phyloP scores from a whole-genome alignment of 805 yeast species.

The Saccharomycopsis selenospora region DNA sequence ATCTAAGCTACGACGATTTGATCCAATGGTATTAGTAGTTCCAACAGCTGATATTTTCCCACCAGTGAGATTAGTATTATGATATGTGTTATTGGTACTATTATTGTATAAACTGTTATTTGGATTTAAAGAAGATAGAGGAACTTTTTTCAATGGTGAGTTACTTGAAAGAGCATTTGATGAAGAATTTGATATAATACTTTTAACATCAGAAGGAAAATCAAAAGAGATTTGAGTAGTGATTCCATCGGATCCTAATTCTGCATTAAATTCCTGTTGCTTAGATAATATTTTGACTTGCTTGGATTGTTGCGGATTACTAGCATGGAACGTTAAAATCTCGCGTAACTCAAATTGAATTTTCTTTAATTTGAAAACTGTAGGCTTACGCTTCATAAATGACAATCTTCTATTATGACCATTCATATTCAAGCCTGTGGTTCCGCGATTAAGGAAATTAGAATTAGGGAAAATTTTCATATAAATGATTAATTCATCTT shows the following conservation, averaged over 20 bases:
- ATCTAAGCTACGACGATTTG: constrained; percentile 4
- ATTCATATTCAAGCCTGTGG: constrained; percentile 16
- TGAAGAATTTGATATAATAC: constrained; percentile 8
- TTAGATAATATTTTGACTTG: constrained; percentile 37
- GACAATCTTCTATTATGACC: constrained; percentile 22
- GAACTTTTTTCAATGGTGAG: constrained; percentile 11
- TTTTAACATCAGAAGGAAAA: constrained; percentile 18
- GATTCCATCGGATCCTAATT: constrained; percentile 27
- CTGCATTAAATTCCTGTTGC: constrained; percentile 28
- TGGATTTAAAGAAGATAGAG: constrained; percentile 1
- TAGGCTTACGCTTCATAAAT: constrained; percentile 18
- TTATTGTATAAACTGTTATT: background rate
- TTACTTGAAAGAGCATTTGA: constrained; percentile 12
- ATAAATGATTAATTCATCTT: constrained; percentile 38
- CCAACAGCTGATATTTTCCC: background rate
- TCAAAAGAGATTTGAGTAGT: constrained; percentile 21
- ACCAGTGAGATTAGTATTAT: constrained; percentile 2
- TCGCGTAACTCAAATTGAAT: constrained; percentile 46
- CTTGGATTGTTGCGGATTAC: constrained; percentile 37
- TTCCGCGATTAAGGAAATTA: constrained; percentile 8
- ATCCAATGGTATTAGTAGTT: background rate
- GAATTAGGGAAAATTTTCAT: constrained; percentile 37
- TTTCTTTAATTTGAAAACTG: constrained; percentile 35
- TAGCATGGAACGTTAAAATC: constrained; percentile 45
- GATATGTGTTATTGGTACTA: background rate